Evolutionary conservation across 208 protist genomes (phyloP).

Genomic region (Wallacemonas sp.): DNA sequence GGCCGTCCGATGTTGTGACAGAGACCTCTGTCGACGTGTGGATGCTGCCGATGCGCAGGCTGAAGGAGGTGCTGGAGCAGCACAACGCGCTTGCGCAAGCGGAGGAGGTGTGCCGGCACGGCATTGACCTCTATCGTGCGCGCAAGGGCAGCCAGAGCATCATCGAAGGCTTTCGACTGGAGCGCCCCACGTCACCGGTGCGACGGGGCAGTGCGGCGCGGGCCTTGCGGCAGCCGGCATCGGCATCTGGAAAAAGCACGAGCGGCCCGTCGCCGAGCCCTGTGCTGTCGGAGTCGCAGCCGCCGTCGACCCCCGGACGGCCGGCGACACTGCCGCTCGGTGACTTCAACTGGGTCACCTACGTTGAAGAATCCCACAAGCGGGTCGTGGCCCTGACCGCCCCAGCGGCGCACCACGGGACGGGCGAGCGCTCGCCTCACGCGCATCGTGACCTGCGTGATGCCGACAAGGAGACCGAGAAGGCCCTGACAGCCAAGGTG

Average conservation of each 20-base stretch:
- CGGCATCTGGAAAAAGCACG: not conserved
- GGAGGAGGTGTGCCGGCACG: constrained; percentile 72
- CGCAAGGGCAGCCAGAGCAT: constrained; percentile 62
- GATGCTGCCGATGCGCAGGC: constrained; percentile 41
- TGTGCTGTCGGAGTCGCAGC: not conserved
- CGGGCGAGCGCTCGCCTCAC: no score
- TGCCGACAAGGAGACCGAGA: constrained; percentile 74
- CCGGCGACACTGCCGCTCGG: not conserved
- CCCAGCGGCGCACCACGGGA: not conserved
- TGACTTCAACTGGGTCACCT: constrained; percentile 44
- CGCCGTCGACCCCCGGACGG: not conserved
- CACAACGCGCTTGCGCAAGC: constrained; percentile 61
- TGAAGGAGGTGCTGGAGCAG: constrained; percentile 44
- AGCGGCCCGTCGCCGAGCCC: no score
- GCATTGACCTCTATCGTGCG: constrained; percentile 66
- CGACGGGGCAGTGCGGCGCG: constrained; percentile 7
- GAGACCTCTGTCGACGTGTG: constrained; percentile 77
- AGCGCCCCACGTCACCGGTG: constrained; percentile 14
- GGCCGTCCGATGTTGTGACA: constrained; percentile 52
- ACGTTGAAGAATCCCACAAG: constrained; percentile 19
- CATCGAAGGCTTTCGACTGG: constrained; percentile 30
- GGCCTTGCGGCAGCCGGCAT: not conserved
- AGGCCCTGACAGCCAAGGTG: constrained; percentile 54
- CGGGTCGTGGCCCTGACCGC: not conserved
- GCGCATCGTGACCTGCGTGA: constrained; percentile 35